Evolutionary conservation across 2,329 filamentous ascomycete species (phyloP).

Genomic region (Aspergillus proliferans): DNA sequence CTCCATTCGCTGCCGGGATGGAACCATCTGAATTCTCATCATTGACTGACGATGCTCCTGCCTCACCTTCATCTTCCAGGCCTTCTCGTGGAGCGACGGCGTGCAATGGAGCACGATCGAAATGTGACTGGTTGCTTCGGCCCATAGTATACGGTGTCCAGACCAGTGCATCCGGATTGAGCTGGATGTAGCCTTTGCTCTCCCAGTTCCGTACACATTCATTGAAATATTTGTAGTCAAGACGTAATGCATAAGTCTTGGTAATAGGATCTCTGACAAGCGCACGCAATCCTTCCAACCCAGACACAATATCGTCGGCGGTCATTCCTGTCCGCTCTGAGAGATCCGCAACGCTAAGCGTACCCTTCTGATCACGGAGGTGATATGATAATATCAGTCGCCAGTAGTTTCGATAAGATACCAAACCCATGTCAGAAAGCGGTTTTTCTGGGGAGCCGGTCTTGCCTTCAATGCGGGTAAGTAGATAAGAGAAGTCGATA

Average conservation of each 20-base stretch:
- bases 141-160: constrained; percentile 99
- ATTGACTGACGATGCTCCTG: constrained; percentile 14
- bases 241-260: constrained; percentile 78
- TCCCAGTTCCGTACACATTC: constrained; percentile 88
- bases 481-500: constrained; percentile 96
- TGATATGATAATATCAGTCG: constrained; percentile 81
- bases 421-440: constrained; percentile 92
- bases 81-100: constrained; percentile 80
- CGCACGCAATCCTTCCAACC: constrained; percentile 80
- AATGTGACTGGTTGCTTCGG: constrained; percentile 70
- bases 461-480: constrained; percentile 87
- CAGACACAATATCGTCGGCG: constrained; percentile 90
- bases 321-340: constrained; percentile 93
- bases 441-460: constrained; percentile 96
- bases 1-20: constrained; percentile 11
- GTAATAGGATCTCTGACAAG: constrained; percentile 85
- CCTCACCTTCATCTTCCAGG: constrained; percentile 28
- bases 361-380: constrained; percentile 58
- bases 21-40: constrained; percentile 12
- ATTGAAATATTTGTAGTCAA: constrained; percentile 78
- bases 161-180: constrained; percentile 72
- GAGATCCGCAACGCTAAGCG: constrained; percentile 48
- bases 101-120: constrained; percentile 76
- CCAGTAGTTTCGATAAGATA: constrained; percentile 98
- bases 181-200: constrained; percentile 75